These are phyloP conservation scores for Paracamarosporium sp. DNA, from an alignment of 2,329 filamentous ascomycete genomes.

Conservation along the genomic window DNA sequence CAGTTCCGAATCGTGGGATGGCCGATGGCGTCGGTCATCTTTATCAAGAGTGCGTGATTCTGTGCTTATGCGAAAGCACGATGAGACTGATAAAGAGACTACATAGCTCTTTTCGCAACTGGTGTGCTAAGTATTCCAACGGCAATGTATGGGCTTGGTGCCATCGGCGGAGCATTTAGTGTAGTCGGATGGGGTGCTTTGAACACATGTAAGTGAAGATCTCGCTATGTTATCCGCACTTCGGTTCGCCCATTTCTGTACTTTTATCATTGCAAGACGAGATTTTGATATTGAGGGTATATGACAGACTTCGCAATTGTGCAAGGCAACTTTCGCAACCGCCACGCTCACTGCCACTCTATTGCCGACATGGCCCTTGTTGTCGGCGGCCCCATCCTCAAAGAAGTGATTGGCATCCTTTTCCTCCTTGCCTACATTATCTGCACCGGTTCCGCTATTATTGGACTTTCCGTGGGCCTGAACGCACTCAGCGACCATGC, in stretches of 20 bases:
- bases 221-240: too few relatives aligned
- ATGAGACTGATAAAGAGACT: too few relatives aligned
- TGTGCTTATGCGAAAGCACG: too few relatives aligned
- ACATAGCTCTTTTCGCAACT: too few relatives aligned
- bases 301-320: slow-evolving; percentile 52
- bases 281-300: too few relatives aligned
- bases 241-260: too few relatives aligned
- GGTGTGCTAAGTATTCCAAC: not conserved
- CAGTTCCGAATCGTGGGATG: slow-evolving; percentile 61
- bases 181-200: not conserved
- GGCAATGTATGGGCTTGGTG: not conserved
- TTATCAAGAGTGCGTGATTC: slow-evolving; percentile 55
- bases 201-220: too few relatives aligned
- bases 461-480: slow-evolving; percentile 64
- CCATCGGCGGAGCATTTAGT: not conserved
- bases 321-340: slow-evolving; percentile 58
- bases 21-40: slow-evolving; percentile 58
- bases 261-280: too few relatives aligned
- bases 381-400: too few relatives aligned
- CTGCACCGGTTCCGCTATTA: slow-evolving; percentile 62
- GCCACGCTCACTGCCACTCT: slow-evolving; percentile 57
- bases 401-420: too few relatives aligned
- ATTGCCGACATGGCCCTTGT: slow-evolving; percentile 65
- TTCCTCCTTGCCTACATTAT: too few relatives aligned
- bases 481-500: slow-evolving; percentile 67